Base-by-base conservation (phyloP, 345 rosid species). In the Kernera saxatilis region DNA sequence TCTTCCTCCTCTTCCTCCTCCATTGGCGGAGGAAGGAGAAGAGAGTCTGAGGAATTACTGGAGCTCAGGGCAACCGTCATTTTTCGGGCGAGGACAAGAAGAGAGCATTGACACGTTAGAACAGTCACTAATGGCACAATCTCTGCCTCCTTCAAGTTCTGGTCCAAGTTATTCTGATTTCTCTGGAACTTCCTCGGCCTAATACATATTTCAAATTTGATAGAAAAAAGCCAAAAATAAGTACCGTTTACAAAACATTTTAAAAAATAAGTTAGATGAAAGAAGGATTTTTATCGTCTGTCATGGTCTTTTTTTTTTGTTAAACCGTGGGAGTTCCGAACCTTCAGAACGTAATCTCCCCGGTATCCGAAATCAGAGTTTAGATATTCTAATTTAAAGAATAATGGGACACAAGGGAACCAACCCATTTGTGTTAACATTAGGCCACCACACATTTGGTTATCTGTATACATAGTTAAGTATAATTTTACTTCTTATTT, bases 21-120 rank as follows among this genome's bases (percentile, higher is more conserved):
- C 15, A 5, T 40, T 70, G 13, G 72, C 39, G 21, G 37, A 69
- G 21, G 15, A 33, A 18, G 27, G 4, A 12, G 55, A 33, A 12
- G 79, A 80, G 33, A 45, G 32, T 9, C 0, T 75, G 70, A 65
- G 72, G 45, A 86, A 88, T 64, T 84, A 80, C 60, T 79, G 74
- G 83, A 73, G 80, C 48, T 79, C 82, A 2, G 70, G 73, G 18
- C 56, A 58, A 56, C 17, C 6, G 25, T 41, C 62, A 41, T 4
- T 40, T 40, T 9, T 12, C 3, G 17, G 22, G 35, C 9, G 5
- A 17, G 74, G 29, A 57, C 65, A 57, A 69, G 65, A 59, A 37
- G 49, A 49, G 17, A 60, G 18, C 39, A 49, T 23, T 0, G 12
- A 71, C 25, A 22, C 7, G 5, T 40, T 61, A n/a, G 45, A 61